Percentiles rank a stretch among this genome's conserved stretches.
These are phyloP conservation scores for Tricholoma terreum DNA, from an alignment of 768 basidiomycete species.

Conservation along the genomic window DNA sequence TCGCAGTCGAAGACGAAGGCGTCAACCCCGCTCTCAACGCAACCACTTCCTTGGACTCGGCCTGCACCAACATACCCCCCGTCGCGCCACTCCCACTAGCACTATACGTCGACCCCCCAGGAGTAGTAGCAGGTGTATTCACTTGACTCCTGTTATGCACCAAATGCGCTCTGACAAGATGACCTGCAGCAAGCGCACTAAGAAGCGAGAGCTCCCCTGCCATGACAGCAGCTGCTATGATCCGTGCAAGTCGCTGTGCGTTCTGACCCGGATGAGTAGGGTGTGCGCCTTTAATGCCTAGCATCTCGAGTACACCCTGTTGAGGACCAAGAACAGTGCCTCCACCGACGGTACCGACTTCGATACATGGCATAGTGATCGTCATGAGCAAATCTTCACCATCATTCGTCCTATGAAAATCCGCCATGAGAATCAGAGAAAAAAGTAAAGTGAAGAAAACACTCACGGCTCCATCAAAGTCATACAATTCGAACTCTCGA, in stretches of 20 bases:
- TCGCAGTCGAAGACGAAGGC: conserved; percentile 14
- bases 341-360: conserved; percentile 97
- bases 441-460: conserved; percentile 7
- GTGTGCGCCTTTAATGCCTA: conserved; percentile 90
- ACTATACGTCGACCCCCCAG: conserved; percentile 6
- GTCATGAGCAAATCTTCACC: conserved; percentile 91
- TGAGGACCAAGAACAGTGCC: conserved; percentile 93
- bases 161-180: conserved; percentile 91
- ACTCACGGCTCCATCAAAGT: conserved; percentile 98
- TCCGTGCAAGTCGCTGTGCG: conserved; percentile 82
- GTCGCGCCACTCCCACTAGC: not conserved
- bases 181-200: conserved; percentile 90
- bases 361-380: conserved; percentile 97
- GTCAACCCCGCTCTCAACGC: not conserved
- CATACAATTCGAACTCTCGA: conserved; percentile 98
- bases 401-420: conserved; percentile 63
- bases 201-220: conserved; percentile 93
- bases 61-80: conserved; percentile 1
- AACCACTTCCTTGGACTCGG: not conserved
- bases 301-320: conserved; percentile 86
- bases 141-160: conserved; percentile 86
- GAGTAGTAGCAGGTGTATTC: conserved; percentile 59
- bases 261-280: conserved; percentile 84
- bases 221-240: conserved; percentile 93
- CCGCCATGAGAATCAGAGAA: not conserved